A percentile compares a stretch with the other conserved stretches of the same genome.
phyloP scores from a whole-genome alignment of 2,329 filamentous ascomycete species.

The Monosporascus sp. region DNA sequence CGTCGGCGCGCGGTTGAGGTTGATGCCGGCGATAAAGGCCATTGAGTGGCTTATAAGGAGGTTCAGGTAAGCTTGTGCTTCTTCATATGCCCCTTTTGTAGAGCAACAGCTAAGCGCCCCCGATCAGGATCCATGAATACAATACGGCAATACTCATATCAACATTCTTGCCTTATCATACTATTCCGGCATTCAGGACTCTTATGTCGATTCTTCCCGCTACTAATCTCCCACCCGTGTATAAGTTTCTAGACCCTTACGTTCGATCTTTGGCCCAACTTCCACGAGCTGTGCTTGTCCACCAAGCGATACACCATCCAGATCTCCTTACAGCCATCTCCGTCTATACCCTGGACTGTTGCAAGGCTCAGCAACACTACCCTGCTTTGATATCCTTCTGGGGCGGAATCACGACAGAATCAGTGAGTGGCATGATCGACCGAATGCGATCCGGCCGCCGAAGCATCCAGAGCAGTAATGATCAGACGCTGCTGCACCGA shows the following conservation, averaged over 20 bases:
- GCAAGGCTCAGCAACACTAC: slow-evolving; percentile 67
- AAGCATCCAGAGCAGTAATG: slow-evolving; percentile 71
- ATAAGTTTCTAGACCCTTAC: slow-evolving; percentile 84
- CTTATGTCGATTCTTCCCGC: slow-evolving; percentile 79
- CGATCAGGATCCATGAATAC: slow-evolving; percentile 75
- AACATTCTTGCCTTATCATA: slow-evolving; percentile 90
- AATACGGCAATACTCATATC: slow-evolving; percentile 74
- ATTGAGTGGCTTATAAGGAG: slow-evolving; percentile 92
- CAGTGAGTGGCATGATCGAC: slow-evolving; percentile 77
- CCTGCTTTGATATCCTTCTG: slow-evolving; percentile 81
- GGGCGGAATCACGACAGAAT: slow-evolving; percentile 82
- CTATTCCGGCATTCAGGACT: slow-evolving; percentile 76
- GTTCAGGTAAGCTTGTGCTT: slow-evolving; percentile 61
- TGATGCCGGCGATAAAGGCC: slow-evolving; percentile 84
- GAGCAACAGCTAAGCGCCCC: slow-evolving; percentile 5
- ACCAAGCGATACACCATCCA: slow-evolving; percentile 73
- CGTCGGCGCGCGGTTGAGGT: slow-evolving; percentile 66
- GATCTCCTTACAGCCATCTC: slow-evolving; percentile 74
- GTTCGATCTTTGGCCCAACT: slow-evolving; percentile 69
- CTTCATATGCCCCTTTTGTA: not conserved
- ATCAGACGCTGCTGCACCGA: slow-evolving; percentile 68
- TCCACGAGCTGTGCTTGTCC: slow-evolving; percentile 75
- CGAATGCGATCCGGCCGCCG: slow-evolving; percentile 68
- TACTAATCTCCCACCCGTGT: slow-evolving; percentile 61
- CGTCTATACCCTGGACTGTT: slow-evolving; percentile 69